A percentile compares a stretch with the other conserved stretches of the same genome.
These are phyloP conservation scores for Colletotrichum tropicale DNA, from an alignment of 2,329 filamentous ascomycete species.

Conservation along the genomic window DNA sequence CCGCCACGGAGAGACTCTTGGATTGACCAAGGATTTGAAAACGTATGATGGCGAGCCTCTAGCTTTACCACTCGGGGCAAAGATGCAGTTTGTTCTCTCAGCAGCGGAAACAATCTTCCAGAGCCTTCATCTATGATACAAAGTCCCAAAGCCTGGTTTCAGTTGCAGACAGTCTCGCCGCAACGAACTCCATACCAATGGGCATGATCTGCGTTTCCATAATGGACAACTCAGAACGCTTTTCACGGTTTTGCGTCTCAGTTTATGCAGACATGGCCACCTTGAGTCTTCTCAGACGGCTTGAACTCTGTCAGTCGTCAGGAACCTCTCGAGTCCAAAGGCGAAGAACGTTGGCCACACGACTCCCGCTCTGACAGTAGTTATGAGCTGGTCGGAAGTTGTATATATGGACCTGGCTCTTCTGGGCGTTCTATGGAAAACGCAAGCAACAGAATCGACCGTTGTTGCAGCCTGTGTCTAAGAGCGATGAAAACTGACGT, in stretches of 20 bases:
- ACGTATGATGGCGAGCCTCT: fast-evolving
- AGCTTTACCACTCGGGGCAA: not conserved
- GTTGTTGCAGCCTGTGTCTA: fast-evolving
- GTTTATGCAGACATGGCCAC: not conserved
- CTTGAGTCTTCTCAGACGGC: fast-evolving
- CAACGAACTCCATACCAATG: not conserved
- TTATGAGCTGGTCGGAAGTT: fast-evolving
- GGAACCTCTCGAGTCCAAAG: not conserved
- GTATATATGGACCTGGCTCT: fast-evolving
- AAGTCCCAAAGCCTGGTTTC: not conserved
- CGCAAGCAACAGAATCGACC: fast-evolving
- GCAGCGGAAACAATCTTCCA: not conserved
- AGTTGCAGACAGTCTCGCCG: not conserved
- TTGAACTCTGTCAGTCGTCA: not conserved
- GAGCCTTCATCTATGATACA: not conserved
- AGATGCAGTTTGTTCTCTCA: not conserved
- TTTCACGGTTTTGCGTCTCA: not conserved
- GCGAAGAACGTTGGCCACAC: not conserved
- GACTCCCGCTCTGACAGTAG: not conserved
- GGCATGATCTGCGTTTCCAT: not conserved
- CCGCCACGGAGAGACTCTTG: not conserved
- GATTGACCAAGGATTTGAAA: not conserved
- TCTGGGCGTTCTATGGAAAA: not conserved
- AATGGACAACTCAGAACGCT: fast-evolving
- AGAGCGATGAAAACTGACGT: not conserved